These are phyloP conservation scores for Gloeostereum incarnatum DNA, from an alignment of 768 basidiomycete genomes.

Conservation along the genomic window DNA sequence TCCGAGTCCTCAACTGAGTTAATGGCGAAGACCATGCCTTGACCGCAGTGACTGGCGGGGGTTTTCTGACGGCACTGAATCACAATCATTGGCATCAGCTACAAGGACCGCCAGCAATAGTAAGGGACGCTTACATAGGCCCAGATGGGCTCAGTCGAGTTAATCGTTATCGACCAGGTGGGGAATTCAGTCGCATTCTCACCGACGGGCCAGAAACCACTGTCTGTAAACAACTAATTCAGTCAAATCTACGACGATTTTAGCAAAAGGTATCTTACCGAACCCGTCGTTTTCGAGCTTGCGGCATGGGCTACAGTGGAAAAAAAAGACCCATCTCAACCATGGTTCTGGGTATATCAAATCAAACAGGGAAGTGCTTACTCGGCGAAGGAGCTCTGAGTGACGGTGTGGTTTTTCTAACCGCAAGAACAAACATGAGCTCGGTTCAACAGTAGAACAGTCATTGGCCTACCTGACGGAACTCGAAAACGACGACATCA, in stretches of 20 bases:
- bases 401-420: conserved; percentile 61
- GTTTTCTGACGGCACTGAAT: conserved; percentile 39
- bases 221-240: too few species aligned
- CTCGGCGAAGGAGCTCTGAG: conserved; percentile 50
- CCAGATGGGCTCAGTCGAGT: conserved; percentile 53
- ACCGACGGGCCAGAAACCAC: too few species aligned
- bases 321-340: too few species aligned
- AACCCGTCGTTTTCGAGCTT: too few species aligned
- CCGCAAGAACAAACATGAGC: conserved; percentile 25
- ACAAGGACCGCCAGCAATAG: neutral
- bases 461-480: conserved; percentile 21
- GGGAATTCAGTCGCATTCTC: conserved; percentile 2
- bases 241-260: too few species aligned
- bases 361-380: too few species aligned
- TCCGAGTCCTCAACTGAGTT: conserved; percentile 42
- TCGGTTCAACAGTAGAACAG: conserved; percentile 1
- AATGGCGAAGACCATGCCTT: conserved; percentile 56
- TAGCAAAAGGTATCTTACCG: too few species aligned
- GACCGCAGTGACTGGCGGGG: conserved; percentile 46
- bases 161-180: too few species aligned
- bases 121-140: conserved; percentile 19
- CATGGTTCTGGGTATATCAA: too few species aligned
- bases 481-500: conserved; percentile 52
- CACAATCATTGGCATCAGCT: neutral
- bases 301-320: too few species aligned